Percentiles rank a stretch among this genome's conserved stretches.
Evolutionary conservation across 2,329 filamentous ascomycete genomes (phyloP).

Genomic region (Verticillium longisporum): DNA sequence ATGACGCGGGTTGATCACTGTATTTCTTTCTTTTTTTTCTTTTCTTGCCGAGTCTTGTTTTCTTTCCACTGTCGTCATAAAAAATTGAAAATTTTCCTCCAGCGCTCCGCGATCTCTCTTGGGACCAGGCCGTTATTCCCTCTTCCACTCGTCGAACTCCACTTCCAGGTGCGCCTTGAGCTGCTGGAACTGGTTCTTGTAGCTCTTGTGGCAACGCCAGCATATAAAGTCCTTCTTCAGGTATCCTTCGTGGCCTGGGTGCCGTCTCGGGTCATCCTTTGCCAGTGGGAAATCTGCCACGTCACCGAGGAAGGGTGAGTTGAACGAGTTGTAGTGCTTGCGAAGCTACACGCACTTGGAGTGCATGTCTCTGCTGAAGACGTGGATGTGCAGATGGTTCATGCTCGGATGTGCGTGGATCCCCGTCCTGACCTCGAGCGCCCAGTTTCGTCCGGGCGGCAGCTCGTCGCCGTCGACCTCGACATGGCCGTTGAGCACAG

Average conservation of each 20-base stretch:
- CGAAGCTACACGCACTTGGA: conserved; percentile 66
- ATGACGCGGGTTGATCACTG: too few species aligned
- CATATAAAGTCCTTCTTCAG: conserved; percentile 63
- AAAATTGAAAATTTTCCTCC: not conserved
- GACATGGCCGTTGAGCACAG: conserved; percentile 54
- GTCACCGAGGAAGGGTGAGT: conserved; percentile 73
- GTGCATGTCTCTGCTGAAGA: conserved; percentile 73
- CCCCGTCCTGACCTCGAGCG: conserved; percentile 64
- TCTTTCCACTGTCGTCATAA: not conserved
- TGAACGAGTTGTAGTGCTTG: conserved; percentile 92
- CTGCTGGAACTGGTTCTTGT: conserved; percentile 65
- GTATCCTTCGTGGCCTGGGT: conserved; percentile 50
- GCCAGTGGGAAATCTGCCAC: conserved; percentile 74
- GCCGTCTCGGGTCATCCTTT: conserved; percentile 54
- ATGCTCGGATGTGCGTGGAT: conserved; percentile 87
- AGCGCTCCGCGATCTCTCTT: not conserved
- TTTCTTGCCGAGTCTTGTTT: too few species aligned
- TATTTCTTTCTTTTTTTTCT: too few species aligned
- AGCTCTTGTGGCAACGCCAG: conserved; percentile 75
- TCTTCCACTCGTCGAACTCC: conserved; percentile 73
- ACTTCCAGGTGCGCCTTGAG: conserved; percentile 69
- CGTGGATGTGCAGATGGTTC: conserved; percentile 86
- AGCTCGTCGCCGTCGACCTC: conserved; percentile 39
- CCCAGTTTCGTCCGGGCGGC: conserved; percentile 73
- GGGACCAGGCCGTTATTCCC: conserved; percentile 32